Evolutionary conservation across 2,329 filamentous ascomycete species (phyloP).

Genomic region (Reticulascus tulasneorum): DNA sequence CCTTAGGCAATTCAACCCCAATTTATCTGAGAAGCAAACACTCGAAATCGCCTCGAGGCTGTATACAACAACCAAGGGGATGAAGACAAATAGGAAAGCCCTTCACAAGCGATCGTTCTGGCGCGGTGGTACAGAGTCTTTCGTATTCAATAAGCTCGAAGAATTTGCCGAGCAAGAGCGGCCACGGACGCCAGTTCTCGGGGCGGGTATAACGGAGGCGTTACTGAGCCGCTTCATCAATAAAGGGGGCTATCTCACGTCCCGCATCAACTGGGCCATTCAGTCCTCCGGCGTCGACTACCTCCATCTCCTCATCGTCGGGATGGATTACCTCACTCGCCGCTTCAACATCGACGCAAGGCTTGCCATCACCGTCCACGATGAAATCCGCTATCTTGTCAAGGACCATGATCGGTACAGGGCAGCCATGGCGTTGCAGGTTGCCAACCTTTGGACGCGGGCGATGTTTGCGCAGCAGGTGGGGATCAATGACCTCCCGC

Average conservation of each 20-base stretch:
- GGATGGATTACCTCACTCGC: conserved; percentile 89
- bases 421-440: conserved; percentile 85
- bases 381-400: conserved; percentile 94
- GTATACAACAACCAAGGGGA: conserved; percentile 86
- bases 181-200: conserved; percentile 86
- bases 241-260: conserved; percentile 90
- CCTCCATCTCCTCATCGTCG: conserved; percentile 84
- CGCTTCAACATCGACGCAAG: conserved; percentile 83
- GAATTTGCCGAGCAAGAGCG: conserved; percentile 94
- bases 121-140: conserved; percentile 93
- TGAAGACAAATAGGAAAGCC: conserved; percentile 71
- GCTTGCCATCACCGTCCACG: conserved; percentile 89
- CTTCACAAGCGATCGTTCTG: conserved; percentile 79
- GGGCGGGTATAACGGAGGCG: conserved; percentile 93
- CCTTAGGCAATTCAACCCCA: conserved; percentile 89
- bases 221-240: conserved; percentile 83
- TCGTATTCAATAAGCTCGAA: conserved; percentile 97
- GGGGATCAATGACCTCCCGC: conserved; percentile 90
- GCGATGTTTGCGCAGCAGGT: conserved; percentile 98
- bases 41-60: conserved; percentile 70
- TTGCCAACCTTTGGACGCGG: conserved; percentile 93
- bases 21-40: conserved; percentile 75
- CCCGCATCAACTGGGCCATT: conserved; percentile 98
- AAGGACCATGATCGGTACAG: conserved; percentile 81
- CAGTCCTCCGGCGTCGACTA: conserved; percentile 98